Percentiles rank a stretch among this genome's conserved stretches.
These are phyloP conservation scores for Caulochytrium protostelioides DNA, from an alignment of 371 early-diverging fungal genomes.

Conservation along the genomic window DNA sequence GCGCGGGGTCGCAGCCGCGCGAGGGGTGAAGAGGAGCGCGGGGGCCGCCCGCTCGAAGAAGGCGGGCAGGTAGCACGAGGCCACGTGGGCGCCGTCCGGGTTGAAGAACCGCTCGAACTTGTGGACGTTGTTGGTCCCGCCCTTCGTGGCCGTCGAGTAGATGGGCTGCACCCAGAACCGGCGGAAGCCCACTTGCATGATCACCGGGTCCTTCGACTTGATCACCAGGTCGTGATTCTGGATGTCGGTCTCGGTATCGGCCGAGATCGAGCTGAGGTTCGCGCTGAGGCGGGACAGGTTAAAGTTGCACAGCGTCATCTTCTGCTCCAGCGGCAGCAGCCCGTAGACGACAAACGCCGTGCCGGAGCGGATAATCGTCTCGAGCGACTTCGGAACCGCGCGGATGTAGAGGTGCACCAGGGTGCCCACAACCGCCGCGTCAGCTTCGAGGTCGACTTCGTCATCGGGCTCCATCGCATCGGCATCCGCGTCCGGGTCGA, in stretches of 20 bases:
- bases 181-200: conserved; percentile 71
- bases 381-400: conserved; percentile 32
- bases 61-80: conserved; percentile 71
- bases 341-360: conserved; percentile 57
- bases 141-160: conserved; percentile 62
- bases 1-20: conserved; percentile 54
- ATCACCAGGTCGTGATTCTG: conserved; percentile 4
- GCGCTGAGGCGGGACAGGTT: conserved; percentile 32
- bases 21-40: conserved; percentile 43
- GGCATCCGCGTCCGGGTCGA: too few species aligned
- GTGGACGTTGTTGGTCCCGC: conserved; percentile 73
- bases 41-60: conserved; percentile 60
- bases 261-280: conserved; percentile 4
- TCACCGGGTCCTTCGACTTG: conserved; percentile 48
- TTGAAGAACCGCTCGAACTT: conserved; percentile 78
- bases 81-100: conserved; percentile 43
- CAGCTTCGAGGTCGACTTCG: too few species aligned
- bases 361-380: neutral
- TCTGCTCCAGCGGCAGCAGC: conserved; percentile 79
- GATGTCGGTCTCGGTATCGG: neutral
- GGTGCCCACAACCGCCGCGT: conserved; percentile 26
- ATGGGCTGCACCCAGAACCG: conserved; percentile 57
- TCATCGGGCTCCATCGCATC: too few species aligned
- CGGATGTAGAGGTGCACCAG: conserved; percentile 41
- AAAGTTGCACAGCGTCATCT: conserved; percentile 66